Conservation (phyloP, 108 stramenopile genomes). For the Skeletonema potamos region DNA sequence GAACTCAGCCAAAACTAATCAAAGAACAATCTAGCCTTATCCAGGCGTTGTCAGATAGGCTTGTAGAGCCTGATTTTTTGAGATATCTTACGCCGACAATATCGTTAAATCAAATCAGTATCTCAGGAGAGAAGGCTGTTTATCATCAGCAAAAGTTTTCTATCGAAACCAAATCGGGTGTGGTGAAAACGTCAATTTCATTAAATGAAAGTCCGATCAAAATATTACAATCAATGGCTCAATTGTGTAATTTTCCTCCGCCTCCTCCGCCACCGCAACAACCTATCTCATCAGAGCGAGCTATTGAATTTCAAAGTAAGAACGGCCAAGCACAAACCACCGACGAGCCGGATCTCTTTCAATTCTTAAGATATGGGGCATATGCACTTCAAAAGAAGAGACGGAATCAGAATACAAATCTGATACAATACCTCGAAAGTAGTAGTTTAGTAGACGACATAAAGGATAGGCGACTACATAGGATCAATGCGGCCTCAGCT, state of each 20-base stretch:
- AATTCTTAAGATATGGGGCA: constrained; percentile 36
- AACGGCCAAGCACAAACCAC: background rate
- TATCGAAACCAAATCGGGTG: constrained; percentile 54
- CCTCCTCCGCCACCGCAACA: constrained; percentile 17
- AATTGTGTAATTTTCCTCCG: constrained; percentile 20
- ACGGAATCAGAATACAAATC: constrained; percentile 32
- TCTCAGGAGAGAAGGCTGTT: background rate
- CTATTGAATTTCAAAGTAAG: background rate
- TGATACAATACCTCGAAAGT: constrained; percentile 50
- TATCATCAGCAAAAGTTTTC: constrained; percentile 37
- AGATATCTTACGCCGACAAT: constrained; percentile 36
- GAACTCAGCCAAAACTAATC: constrained; percentile 49
- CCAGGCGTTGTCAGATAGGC: constrained; percentile 60
- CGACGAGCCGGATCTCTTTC: constrained; percentile 15
- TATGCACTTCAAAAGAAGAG: constrained; percentile 48
- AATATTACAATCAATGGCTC: constrained; percentile 55
- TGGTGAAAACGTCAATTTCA: constrained; percentile 35
- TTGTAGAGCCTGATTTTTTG: constrained; percentile 56
- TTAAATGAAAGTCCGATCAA: constrained; percentile 56
- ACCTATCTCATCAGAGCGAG: background rate
- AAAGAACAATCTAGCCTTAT: constrained; percentile 67
- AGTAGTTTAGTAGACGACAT: constrained; percentile 42
- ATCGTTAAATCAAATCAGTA: background rate
- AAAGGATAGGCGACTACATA: constrained; percentile 48
- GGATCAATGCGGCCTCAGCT: constrained; percentile 72